These are phyloP conservation scores for Geosmithia putterillii DNA, from an alignment of 2,329 filamentous ascomycete genomes.

Conservation along the genomic window DNA sequence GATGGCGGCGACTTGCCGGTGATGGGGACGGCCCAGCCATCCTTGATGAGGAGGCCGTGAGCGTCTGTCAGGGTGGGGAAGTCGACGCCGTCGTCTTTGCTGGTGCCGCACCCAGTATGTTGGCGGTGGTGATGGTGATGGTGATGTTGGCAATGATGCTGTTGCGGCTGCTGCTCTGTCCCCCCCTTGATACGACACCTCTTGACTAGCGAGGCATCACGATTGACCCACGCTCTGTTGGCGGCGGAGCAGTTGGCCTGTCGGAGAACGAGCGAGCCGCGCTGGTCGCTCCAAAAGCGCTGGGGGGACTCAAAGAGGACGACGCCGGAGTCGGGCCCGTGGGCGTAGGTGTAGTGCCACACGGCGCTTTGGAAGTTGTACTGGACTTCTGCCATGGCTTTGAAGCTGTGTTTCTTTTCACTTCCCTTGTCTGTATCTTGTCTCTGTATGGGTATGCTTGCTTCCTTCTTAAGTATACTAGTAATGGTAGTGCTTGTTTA, in stretches of 20 bases:
- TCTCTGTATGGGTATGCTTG: not conserved
- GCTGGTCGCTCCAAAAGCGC: constrained; percentile 1
- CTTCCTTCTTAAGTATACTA: too few relatives aligned
- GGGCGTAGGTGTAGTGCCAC: constrained; percentile 1
- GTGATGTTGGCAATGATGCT: too few relatives aligned
- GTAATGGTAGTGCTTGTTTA: too few relatives aligned
- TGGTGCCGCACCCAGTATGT: too few relatives aligned
- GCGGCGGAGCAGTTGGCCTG: not conserved
- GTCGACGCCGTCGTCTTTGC: not conserved
- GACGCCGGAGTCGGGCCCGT: not conserved
- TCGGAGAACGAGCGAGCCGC: constrained; percentile 1
- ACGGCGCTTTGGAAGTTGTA: constrained; percentile 1
- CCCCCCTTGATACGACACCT: not conserved
- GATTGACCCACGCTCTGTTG: constrained; percentile 1
- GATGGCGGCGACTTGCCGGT: not conserved
- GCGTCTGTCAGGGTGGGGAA: constrained; percentile 1
- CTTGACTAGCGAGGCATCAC: not conserved
- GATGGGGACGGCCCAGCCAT: not conserved
- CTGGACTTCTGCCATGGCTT: constrained; percentile 1
- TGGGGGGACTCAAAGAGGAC: constrained; percentile 2
- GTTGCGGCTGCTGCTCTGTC: not conserved
- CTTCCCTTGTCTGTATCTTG: not conserved
- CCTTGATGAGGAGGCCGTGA: constrained; percentile 1
- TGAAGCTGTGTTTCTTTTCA: not conserved
- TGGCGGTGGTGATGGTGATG: too few relatives aligned